Conservation (phyloP, 2,329 filamentous ascomycete genomes). For the Neonectria ditissima region DNA sequence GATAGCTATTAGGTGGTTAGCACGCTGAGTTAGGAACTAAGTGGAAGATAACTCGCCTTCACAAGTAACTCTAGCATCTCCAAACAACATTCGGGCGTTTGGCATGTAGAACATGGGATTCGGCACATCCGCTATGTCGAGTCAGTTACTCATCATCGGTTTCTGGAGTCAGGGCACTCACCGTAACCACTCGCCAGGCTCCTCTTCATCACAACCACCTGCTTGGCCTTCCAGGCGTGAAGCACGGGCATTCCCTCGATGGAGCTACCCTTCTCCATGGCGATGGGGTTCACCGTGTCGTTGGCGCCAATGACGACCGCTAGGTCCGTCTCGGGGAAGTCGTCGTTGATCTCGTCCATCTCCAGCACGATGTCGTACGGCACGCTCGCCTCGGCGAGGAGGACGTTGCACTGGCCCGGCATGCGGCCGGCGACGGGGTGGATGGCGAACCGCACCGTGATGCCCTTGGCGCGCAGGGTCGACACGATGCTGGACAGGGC, state of each 20-base stretch:
- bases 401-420: constrained; percentile 93
- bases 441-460: constrained; percentile 89
- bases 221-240: constrained; percentile 94
- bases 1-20: constrained; percentile 52
- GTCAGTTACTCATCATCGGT: constrained; percentile 38
- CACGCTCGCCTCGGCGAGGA: constrained; percentile 87
- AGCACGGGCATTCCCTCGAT: constrained; percentile 95
- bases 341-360: constrained; percentile 97
- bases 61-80: constrained; percentile 86
- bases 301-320: constrained; percentile 93
- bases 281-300: constrained; percentile 92
- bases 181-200: constrained; percentile 90
- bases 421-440: constrained; percentile 92
- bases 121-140: constrained; percentile 77
- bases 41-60: constrained; percentile 68
- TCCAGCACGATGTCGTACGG: constrained; percentile 93
- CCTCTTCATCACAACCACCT: constrained; percentile 93
- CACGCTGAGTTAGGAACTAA: not conserved
- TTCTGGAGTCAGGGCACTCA: no score
- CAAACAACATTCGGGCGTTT: constrained; percentile 90
- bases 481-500: constrained; percentile 85
- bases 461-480: constrained; percentile 77
- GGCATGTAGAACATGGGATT: constrained; percentile 97
- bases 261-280: constrained; percentile 82
- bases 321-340: constrained; percentile 86